Percentiles rank a stretch among this genome's conserved stretches.
These are phyloP conservation scores for Dinochytrium kinnereticum DNA, from an alignment of 371 early-diverging fungal species.

Conservation along the genomic window DNA sequence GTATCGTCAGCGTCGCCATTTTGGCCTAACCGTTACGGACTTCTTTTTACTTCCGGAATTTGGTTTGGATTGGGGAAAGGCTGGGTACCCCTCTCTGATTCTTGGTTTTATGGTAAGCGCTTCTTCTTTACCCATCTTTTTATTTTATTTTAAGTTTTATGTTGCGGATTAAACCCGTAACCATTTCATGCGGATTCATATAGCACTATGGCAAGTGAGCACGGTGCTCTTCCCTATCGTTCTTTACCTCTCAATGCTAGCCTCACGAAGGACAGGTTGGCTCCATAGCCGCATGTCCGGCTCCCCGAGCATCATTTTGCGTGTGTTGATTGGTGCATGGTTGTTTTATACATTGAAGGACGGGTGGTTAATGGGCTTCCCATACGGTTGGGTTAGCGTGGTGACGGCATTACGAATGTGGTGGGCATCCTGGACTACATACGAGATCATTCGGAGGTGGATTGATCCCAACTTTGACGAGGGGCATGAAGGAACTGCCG, in stretches of 20 bases:
- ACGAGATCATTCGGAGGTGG: conserved; percentile 4
- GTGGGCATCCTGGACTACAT: conserved; percentile 8
- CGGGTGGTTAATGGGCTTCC: conserved; percentile 18
- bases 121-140: too few relatives aligned
- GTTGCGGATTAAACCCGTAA: too few relatives aligned
- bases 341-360: conserved; percentile 28
- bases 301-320: conserved; percentile 25
- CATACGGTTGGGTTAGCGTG: conserved; percentile 32
- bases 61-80: conserved; percentile 54
- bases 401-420: neutral
- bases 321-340: conserved; percentile 16
- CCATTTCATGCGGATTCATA: neutral
- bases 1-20: conserved; percentile 54
- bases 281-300: conserved; percentile 24
- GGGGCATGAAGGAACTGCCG: too few relatives aligned
- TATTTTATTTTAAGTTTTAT: neutral
- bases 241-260: conserved; percentile 37
- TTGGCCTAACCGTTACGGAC: conserved; percentile 54
- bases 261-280: conserved; percentile 30
- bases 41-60: conserved; percentile 68
- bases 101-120: conserved; percentile 68
- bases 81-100: conserved; percentile 84
- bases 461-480: conserved; percentile 2
- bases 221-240: conserved; percentile 34
- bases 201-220: conserved; percentile 32